Evolutionary conservation across 177 flowering plant genomes (phyloP), one percentile per base, ranked within the genome.

Genomic region (Vitis hybrid): DNA sequence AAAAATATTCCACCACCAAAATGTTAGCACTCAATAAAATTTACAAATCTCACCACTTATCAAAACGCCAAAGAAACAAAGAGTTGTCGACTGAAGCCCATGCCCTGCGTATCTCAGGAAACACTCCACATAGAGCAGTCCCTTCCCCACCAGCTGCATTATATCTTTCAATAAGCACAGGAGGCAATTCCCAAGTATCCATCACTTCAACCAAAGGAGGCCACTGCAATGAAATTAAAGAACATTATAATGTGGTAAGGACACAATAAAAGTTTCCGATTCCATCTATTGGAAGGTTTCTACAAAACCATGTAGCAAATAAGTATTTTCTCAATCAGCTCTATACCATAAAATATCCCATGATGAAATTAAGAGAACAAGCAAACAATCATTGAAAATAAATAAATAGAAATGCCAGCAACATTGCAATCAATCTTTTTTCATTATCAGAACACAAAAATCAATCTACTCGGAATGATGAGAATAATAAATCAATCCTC

Each of bases 11-110:
- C 45, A 39, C 45, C 45, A 1, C 1, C 29, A 31, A 52, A 18
- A 48, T 53, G 0, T 14, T 53, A 16, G 16, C 16, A 53, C 15
- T 14, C 15, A 53, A 55, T 14, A 19, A 14, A 26, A 59, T 21
- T 39, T 39, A 39, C 45, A 68, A 72, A 69, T n/a, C 88, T 84
- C 74, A 91, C 99, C 98, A 88, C 78, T 89, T 91, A 67, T 96
- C 99, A 80, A 91, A 96, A 65, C 99, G 92, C 99, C 99, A 96
- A 22, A 96, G 89, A 83, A 91, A 96, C 72, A 96, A 77, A 49
- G 95, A 88, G 72, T 92, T 92, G 77, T 96, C 99, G 2, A 96
- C 99, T 0, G 99, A 88, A 61, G 99, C 99, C 99, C 99, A 96
- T 55, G 99, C 99, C 75, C 99, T 81, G 18, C 91, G 89, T 74